Base-by-base conservation (phyloP, 2,329 filamentous ascomycete species). In the Diaporthe velutina region DNA sequence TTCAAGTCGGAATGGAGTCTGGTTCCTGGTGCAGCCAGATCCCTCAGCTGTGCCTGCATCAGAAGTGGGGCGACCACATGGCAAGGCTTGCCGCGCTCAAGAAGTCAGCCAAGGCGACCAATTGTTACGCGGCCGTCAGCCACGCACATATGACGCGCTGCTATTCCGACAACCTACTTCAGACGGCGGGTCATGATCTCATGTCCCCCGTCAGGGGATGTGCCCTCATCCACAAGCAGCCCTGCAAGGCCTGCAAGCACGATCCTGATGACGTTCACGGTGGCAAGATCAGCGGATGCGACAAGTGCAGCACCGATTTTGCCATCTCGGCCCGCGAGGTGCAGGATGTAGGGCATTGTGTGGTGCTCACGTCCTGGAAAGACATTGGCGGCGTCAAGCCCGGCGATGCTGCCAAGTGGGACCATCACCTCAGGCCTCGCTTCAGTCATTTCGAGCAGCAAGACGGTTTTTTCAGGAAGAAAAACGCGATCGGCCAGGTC, bases 361-460 rank as follows among this genome's bases (percentile, higher is more conserved):
- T 74, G 13, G 50, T 74, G 9, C 58, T 74, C 40, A 58, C 58
- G 22, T 45, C 52, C 3, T 74, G 73, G 73, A 74, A 60, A 30
- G 50, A 67, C n/a, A 19, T 72, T 7, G 73, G 73, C 28, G 73
- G 73, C 30, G 28, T 74, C 8, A 35, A 40, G 1, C 12, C 17
- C 5, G 68, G 57, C 1, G 4, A 58, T 25, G 22, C 38, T 7
- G 30, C 9, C 48, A 74, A 74, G 40, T 74, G 73, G 61, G 52
- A 71, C 52, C 5, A 9, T 10, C 33, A 52, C 9, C 10, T 71
- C 42, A 9, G 1, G 5, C 1, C 8, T 4, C 5, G 9, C 19
- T 25, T 2, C 3, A 3, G 9, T 19, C 8, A 15, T 10, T n/a
- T n/a, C n/a, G n/a, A n/a, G n/a, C n/a, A n/a, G n/a, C n/a, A n/a